Evolutionary conservation across 2,329 filamentous ascomycete species (phyloP), one percentile per base, ranked within the genome.

Genomic region (Fusarium sp.): DNA sequence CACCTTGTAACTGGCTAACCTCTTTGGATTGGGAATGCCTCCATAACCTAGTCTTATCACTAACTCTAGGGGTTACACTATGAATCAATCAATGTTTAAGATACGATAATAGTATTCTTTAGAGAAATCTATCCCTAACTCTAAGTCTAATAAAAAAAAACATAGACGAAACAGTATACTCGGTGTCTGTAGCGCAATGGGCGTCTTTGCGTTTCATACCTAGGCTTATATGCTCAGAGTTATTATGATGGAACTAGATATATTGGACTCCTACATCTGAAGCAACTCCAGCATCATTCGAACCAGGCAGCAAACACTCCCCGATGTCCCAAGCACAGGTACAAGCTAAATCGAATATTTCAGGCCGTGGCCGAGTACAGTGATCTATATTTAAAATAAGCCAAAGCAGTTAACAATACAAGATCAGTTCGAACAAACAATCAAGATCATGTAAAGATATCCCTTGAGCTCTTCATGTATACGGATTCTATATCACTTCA

Each of bases 1-100:
- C 28, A 15, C 19, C 32, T 12, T 11, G 1, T 19, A 11, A 34
- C 12, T 23, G 4, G 17, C 24, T 19, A 36, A 23, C 28, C 19
- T 11, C 10, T 32, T 40, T n/a, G n/a, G 15, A 15, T 34, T 49
- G 36, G 59, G 53, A 65, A 67, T 68, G 65, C 45, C 64, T 65
- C 68, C 64, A 46, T 21, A n/a, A 8, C 14, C 34, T 26, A 7
- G 28, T 26, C 8, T 48, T 48, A 7, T 38, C 36, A 19, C 14
- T 26, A 10, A 36, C 34, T 36, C 34, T 15, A 15, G 28, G 28
- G 4, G 7, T 7, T 15, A 14, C 28, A 15, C 5, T 6, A 15
- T 32, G 12, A 15, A 32, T 28, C 9, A 32, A 32, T 15, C n/a
- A n/a, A n/a, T n/a, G n/a, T n/a, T n/a, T n/a, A n/a, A n/a, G n/a